Conservation (phyloP, 2,329 filamentous ascomycete species). For the Lanzia echinophila region DNA sequence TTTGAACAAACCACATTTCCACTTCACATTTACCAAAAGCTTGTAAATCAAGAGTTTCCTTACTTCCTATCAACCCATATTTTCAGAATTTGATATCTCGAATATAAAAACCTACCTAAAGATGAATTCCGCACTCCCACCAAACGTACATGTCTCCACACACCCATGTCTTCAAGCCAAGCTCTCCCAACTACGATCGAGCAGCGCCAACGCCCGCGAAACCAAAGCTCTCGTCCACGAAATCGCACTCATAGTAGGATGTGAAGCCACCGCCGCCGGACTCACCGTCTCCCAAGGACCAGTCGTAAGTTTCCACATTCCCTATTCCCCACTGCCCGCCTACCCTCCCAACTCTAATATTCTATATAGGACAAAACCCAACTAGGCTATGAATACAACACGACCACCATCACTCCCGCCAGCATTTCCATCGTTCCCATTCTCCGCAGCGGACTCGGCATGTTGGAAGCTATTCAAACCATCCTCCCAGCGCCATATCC, state of each 20-base stretch:
- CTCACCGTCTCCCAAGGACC: constrained; percentile 52
- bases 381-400: constrained; percentile 69
- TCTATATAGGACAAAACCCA: constrained; percentile 62
- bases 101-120: not conserved
- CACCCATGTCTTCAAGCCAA: constrained; percentile 87
- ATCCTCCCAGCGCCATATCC: constrained; percentile 75
- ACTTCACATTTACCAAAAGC: too few species aligned
- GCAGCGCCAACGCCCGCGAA: constrained; percentile 61
- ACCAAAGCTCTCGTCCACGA: constrained; percentile 81
- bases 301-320: constrained; percentile 44
- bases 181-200: constrained; percentile 80
- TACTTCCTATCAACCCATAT: too few species aligned
- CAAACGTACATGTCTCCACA: constrained; percentile 68
- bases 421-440: constrained; percentile 81
- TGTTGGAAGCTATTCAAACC: constrained; percentile 81
- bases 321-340: constrained; percentile 5
- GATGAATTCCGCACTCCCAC: constrained; percentile 35
- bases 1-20: too few species aligned
- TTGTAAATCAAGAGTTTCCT: too few species aligned
- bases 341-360: not conserved
- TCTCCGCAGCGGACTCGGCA: constrained; percentile 82
- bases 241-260: constrained; percentile 73
- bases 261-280: constrained; percentile 66
- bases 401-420: constrained; percentile 52
- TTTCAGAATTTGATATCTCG: not conserved